Evolutionary conservation across 2,329 filamentous ascomycete species (phyloP).

Genomic region (Fusarium miscanthi): DNA sequence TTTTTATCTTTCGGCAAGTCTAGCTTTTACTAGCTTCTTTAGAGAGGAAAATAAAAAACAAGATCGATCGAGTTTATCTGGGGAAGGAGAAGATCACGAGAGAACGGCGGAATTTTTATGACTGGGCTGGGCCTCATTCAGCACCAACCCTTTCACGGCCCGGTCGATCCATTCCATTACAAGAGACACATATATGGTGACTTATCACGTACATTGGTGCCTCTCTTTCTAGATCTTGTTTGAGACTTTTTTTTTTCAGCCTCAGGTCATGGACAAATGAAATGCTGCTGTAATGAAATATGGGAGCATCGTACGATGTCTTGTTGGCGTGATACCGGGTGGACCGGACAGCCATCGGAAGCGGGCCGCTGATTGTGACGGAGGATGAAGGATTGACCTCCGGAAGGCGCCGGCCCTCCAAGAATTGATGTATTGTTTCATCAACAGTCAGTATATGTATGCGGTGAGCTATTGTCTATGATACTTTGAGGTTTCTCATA

Average conservation of each 20-base stretch:
- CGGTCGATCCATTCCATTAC: slow-evolving; percentile 32
- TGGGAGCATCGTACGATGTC: slow-evolving; percentile 42
- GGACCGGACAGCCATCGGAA: slow-evolving; percentile 42
- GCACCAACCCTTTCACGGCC: slow-evolving; percentile 16
- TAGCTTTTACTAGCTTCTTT: slow-evolving; percentile 14
- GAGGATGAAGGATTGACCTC: slow-evolving; percentile 10
- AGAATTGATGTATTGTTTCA: not conserved
- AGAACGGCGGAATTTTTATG: slow-evolving; percentile 16
- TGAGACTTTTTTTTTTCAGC: not conserved
- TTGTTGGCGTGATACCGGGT: slow-evolving; percentile 38
- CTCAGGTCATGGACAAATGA: not conserved
- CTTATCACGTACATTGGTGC: slow-evolving; percentile 1
- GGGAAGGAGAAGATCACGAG: slow-evolving; percentile 13
- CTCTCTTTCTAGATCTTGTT: not conserved
- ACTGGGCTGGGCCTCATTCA: not conserved
- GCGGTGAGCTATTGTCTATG: not conserved
- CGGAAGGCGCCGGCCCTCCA: slow-evolving; percentile 7
- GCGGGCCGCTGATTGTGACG: slow-evolving; percentile 39
- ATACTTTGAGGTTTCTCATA: not conserved
- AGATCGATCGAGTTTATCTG: not conserved
- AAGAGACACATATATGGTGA: slow-evolving; percentile 13
- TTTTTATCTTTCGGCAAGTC: slow-evolving; percentile 9
- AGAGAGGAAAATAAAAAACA: not conserved
- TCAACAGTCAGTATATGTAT: not conserved
- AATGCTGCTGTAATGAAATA: not conserved